Percentiles rank a stretch among this genome's conserved stretches.
These are phyloP conservation scores for Globisporangium yorkense DNA, from an alignment of 352 stramenopile genomes.

Conservation along the genomic window DNA sequence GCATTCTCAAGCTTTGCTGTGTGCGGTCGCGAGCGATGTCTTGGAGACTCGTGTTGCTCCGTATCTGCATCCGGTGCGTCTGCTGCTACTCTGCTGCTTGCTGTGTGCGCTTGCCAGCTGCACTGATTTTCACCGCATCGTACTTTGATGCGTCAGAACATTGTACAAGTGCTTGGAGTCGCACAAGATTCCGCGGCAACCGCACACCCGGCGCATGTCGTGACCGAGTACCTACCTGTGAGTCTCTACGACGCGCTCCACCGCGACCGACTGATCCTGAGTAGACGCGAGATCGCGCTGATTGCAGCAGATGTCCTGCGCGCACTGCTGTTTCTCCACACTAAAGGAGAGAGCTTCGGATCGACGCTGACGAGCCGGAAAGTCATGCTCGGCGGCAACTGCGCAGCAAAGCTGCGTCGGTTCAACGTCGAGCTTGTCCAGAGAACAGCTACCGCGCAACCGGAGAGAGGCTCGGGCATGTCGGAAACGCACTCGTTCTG, in stretches of 20 bases:
- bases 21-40: constrained; percentile 19
- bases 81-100: not conserved
- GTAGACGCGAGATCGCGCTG: constrained; percentile 31
- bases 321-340: constrained; percentile 37
- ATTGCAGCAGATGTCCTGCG: constrained; percentile 39
- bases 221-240: constrained; percentile 34
- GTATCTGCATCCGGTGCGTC: constrained; percentile 33
- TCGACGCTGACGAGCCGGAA: constrained; percentile 61
- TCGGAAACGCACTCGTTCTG: constrained; percentile 7
- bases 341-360: constrained; percentile 27
- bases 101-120: no score
- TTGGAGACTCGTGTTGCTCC: constrained; percentile 22
- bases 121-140: not conserved
- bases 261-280: constrained; percentile 29
- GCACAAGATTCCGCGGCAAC: constrained; percentile 6
- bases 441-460: not conserved
- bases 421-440: constrained; percentile 38
- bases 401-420: constrained; percentile 41
- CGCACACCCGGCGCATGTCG: constrained; percentile 14
- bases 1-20: constrained; percentile 28
- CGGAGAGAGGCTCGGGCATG: not conserved
- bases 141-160: constrained; percentile 14
- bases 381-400: constrained; percentile 40
- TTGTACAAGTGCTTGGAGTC: constrained; percentile 40
- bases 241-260: constrained; percentile 61